phyloP scores from a whole-genome alignment of 306 rosid species.

The Cucurbita moschata region DNA sequence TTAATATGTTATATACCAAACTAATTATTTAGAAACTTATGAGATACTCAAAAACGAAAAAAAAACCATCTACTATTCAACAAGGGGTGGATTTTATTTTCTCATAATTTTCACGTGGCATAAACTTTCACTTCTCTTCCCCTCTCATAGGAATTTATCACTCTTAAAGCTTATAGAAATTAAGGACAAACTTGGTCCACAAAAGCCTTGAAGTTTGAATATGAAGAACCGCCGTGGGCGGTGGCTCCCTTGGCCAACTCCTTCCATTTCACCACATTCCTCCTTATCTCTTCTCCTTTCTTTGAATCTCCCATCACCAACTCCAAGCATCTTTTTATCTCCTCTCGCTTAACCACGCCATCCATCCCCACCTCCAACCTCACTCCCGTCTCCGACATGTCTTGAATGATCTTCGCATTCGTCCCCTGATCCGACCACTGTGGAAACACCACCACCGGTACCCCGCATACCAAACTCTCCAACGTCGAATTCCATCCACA shows the following conservation, averaged over 20 bases:
- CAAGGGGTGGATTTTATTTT: too few relatives aligned
- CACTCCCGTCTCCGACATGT: conserved; percentile 35
- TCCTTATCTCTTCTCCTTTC: conserved; percentile 18
- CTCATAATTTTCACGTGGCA: too few relatives aligned
- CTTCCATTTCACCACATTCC: conserved; percentile 28
- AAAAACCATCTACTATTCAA: too few relatives aligned
- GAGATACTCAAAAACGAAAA: too few relatives aligned
- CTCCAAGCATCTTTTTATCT: conserved; percentile 37
- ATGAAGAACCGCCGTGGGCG: conserved; percentile 27
- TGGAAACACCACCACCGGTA: conserved; percentile 37
- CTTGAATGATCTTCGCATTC: conserved; percentile 32
- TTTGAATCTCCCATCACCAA: conserved; percentile 29
- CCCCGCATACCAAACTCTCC: conserved; percentile 34
- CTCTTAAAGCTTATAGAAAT: background rate
- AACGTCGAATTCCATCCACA: conserved; percentile 48
- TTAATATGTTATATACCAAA: too few relatives aligned
- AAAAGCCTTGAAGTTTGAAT: conserved; percentile 11
- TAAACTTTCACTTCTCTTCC: too few relatives aligned
- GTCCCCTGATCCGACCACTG: conserved; percentile 43
- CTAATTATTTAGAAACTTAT: too few relatives aligned
- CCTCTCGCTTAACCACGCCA: conserved; percentile 16
- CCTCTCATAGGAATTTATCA: too few relatives aligned
- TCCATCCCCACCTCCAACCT: conserved; percentile 22
- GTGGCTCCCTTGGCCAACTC: conserved; percentile 23
- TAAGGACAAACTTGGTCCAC: background rate